Evolutionary conservation across 140 eudicot species (phyloP), one percentile per base, ranked within the genome.

Genomic region (Eryngium alpinum): DNA sequence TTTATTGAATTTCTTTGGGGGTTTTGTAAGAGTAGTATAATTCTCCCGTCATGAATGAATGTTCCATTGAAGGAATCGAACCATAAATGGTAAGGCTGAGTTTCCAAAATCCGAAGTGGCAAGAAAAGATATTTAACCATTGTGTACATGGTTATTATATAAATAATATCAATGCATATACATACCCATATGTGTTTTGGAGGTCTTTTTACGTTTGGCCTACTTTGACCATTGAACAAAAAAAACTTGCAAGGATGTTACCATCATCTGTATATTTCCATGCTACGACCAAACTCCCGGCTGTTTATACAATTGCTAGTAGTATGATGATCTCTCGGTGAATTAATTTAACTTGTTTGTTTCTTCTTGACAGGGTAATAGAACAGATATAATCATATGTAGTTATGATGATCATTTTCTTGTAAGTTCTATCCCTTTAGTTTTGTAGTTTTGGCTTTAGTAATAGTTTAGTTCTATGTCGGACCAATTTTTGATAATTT

Each of bases 351-450:
- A 50, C 24, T 38, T 71, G 62, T 32, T 50, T 69, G 71, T 69
- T 46, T 83, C 77, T 56, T 84, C 73, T 85, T 87, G 77, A 65
- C 97, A 92, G 98, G 99, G 92, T 80, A 86, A 81, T 79, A 89
- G 90, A 75, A 89, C 92, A 50, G 93, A 94, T 84, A 33, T 95
- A 27, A 79, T 95, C 86, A 88, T 95, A 49, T 88, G 91, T 82
- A 85, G 93, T 84, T 87, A 91, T 80, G 97, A 92, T 66, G 99
- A 92, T 87, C 95, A 88, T 72, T 78, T 92, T 82, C 84, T 95
- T 77, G 97, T 95, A 81, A 91, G 97, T 86, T 46, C 43, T 3
- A 27, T 32, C 43, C 60, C 59, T 81, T n/a, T n/a, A n/a, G n/a
- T n/a, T n/a, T n/a, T 28, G 16, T 70, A 24, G 71, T 78, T 78